A percentile compares a stretch with the other conserved stretches of the same genome.
phyloP scores from a whole-genome alignment of 1,284 basidiomycete species.

The Flammula alnicola region DNA sequence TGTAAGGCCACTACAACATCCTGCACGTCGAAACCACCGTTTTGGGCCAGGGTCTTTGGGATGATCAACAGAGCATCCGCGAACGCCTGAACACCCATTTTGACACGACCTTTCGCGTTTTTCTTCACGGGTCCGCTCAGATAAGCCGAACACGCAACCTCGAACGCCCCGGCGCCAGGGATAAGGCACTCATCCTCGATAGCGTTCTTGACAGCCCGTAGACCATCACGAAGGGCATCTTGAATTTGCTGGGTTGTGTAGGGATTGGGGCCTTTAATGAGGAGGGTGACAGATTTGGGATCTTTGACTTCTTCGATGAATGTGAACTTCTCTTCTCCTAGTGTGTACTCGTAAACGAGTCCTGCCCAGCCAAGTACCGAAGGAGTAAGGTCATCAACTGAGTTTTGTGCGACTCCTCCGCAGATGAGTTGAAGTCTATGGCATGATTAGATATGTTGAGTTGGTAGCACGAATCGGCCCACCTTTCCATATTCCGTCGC shows the following conservation, averaged over 20 bases:
- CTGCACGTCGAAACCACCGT: constrained; percentile 98
- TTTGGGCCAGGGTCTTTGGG: constrained; percentile 95
- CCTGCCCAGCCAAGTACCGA: constrained; percentile 96
- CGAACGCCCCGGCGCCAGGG: constrained; percentile 97
- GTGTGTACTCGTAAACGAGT: constrained; percentile 97
- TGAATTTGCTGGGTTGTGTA: constrained; percentile 98
- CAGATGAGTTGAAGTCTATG: constrained; percentile 88
- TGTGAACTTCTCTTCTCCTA: constrained; percentile 99
- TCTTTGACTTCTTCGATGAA: constrained; percentile 97
- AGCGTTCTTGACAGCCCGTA: constrained; percentile 96
- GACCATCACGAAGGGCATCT: constrained; percentile 95
- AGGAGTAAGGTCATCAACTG: constrained; percentile 94
- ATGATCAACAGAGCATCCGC: constrained; percentile 95
- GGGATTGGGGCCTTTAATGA: constrained; percentile 98
- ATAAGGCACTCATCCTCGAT: constrained; percentile 90
- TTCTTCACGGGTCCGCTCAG: constrained; percentile 83
- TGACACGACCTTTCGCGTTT: constrained; percentile 91
- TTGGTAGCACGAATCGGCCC: constrained; percentile 28
- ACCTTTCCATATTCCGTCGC: constrained; percentile 97
- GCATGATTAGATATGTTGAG: constrained; percentile 14
- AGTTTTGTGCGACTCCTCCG: constrained; percentile 96
- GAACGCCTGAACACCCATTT: constrained; percentile 97
- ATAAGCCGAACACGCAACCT: constrained; percentile 91
- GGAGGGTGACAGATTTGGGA: constrained; percentile 95
- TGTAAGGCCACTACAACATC: constrained; percentile 93